These are phyloP conservation scores for Leccinum subgranulosum DNA, from an alignment of 768 basidiomycete species.

Conservation along the genomic window DNA sequence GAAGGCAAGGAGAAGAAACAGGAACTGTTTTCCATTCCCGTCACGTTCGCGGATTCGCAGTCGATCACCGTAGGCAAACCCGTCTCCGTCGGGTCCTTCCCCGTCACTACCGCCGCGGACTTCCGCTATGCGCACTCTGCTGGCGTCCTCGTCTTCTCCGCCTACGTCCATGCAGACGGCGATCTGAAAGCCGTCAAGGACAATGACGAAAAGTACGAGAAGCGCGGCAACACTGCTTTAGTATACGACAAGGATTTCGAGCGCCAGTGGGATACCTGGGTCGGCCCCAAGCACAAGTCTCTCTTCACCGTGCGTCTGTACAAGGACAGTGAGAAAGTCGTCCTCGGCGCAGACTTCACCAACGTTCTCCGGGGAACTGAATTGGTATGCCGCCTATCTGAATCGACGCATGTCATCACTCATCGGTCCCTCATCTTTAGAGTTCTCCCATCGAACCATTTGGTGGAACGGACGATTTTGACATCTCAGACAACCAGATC, in stretches of 20 bases:
- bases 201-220: constrained; percentile 69
- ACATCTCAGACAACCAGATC: constrained; percentile 64
- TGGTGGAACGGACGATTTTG: constrained; percentile 80
- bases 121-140: constrained; percentile 61
- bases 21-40: constrained; percentile 57
- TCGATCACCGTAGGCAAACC: constrained; percentile 36
- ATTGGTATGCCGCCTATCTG: constrained; percentile 48
- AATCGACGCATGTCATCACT: background rate
- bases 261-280: constrained; percentile 82
- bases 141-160: constrained; percentile 78
- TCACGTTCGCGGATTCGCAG: constrained; percentile 40
- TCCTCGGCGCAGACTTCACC: constrained; percentile 47
- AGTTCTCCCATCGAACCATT: constrained; percentile 80
- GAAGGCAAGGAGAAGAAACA: constrained; percentile 48
- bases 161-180: constrained; percentile 74
- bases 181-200: constrained; percentile 64
- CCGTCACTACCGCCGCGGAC: constrained; percentile 63
- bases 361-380: constrained; percentile 65
- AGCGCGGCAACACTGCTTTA: constrained; percentile 67
- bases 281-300: constrained; percentile 63
- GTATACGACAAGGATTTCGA: constrained; percentile 69
- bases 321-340: constrained; percentile 49
- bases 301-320: constrained; percentile 67
- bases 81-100: constrained; percentile 59
- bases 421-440: constrained; percentile 32